These are phyloP conservation scores for Xylaria castorea DNA, from an alignment of 495 filamentous ascomycete species.

Conservation along the genomic window DNA sequence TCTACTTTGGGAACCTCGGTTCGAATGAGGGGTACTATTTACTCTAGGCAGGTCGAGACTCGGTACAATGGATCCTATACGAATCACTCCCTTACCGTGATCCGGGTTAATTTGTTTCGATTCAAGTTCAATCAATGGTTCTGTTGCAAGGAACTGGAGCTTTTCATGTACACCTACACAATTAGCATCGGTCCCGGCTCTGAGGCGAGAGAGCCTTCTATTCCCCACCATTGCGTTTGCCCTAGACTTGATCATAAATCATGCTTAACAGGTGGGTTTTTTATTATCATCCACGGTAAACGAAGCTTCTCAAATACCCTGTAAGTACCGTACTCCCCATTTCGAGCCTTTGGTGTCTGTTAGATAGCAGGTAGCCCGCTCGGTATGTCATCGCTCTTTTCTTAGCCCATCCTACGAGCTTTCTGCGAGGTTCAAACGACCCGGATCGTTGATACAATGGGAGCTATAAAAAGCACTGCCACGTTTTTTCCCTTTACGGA, in stretches of 20 bases:
- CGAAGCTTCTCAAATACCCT: background rate
- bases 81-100: slow-evolving; percentile 10
- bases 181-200: background rate
- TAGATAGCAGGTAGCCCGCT: background rate
- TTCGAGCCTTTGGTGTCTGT: background rate
- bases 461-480: slow-evolving; percentile 14
- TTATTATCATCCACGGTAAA: background rate
- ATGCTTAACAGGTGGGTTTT: background rate
- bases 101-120: background rate
- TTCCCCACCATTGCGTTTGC: background rate
- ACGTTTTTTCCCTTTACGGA: slow-evolving; percentile 1
- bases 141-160: background rate
- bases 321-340: slow-evolving; percentile 8
- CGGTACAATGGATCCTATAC: background rate
- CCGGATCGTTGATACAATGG: background rate
- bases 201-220: background rate
- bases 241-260: background rate
- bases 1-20: slow-evolving; percentile 6
- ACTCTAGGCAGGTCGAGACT: slow-evolving; percentile 4
- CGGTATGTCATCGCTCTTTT: background rate
- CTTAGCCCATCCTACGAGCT: background rate
- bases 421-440: slow-evolving; percentile 5
- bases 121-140: background rate
- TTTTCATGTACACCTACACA: background rate
- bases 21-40: background rate